These are phyloP conservation scores for Colletotrichum phormii DNA, from an alignment of 2,329 filamentous ascomycete genomes.

Conservation along the genomic window DNA sequence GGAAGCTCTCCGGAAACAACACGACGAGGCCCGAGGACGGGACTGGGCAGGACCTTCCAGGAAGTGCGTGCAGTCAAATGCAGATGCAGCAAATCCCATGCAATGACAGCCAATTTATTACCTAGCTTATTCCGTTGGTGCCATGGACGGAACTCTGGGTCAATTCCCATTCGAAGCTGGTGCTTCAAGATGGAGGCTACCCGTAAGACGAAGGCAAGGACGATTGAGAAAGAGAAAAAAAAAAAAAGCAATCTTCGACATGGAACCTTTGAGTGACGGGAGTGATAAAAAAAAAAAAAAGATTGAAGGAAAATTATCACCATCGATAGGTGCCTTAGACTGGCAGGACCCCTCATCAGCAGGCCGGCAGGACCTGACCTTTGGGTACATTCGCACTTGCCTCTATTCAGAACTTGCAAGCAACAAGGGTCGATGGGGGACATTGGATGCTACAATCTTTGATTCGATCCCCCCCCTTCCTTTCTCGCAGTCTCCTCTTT, in stretches of 20 bases:
- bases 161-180: background rate
- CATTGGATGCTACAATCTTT: constrained; percentile 11
- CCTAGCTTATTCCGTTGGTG: background rate
- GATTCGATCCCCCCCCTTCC: background rate
- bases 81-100: background rate
- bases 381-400: constrained; percentile 19
- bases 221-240: background rate
- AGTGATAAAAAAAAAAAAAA: background rate
- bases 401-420: constrained; percentile 35
- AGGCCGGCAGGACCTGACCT: background rate
- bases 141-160: background rate
- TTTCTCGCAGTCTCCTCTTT: background rate
- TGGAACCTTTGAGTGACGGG: background rate
- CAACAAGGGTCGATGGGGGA: constrained; percentile 29
- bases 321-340: background rate
- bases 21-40: background rate
- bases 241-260: background rate
- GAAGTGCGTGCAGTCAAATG: no score
- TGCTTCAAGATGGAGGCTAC: background rate
- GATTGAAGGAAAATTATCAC: background rate
- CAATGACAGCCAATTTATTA: background rate
- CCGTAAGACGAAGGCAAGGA: background rate
- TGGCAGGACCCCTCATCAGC: background rate
- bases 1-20: background rate
- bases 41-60: background rate